Evolutionary conservation across 768 basidiomycete genomes (phyloP).

Genomic region (Exsudoporus frostii): DNA sequence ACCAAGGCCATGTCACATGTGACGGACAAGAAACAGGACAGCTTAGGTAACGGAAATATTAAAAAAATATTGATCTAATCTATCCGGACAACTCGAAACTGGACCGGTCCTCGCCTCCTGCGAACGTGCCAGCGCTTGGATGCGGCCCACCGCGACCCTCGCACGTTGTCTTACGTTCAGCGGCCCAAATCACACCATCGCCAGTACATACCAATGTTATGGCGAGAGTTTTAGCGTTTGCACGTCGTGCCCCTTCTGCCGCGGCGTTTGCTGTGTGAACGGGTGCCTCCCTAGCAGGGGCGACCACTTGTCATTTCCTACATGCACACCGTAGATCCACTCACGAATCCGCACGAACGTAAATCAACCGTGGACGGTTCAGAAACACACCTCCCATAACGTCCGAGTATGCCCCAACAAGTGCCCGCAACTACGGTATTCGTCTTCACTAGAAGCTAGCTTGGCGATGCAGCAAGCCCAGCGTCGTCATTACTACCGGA

Average conservation of each 20-base stretch:
- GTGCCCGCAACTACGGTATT: slow-evolving; percentile 12
- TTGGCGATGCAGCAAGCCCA: neutral
- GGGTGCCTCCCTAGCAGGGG: slow-evolving; percentile 9
- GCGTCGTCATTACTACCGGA: slow-evolving; percentile 10
- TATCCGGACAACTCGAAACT: neutral
- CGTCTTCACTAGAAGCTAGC: slow-evolving; percentile 8
- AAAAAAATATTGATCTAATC: slow-evolving; percentile 13
- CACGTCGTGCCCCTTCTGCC: neutral
- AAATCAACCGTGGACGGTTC: slow-evolving; percentile 5
- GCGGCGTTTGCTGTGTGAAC: slow-evolving; percentile 12
- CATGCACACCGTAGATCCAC: slow-evolving; percentile 16
- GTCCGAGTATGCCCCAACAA: neutral
- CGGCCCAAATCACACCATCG: too few species aligned
- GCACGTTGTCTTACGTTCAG: too few species aligned
- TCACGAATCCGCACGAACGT: slow-evolving; percentile 12
- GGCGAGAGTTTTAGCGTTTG: neutral
- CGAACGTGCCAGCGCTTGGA: slow-evolving; percentile 21
- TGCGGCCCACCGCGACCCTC: too few species aligned
- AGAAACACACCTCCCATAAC: neutral
- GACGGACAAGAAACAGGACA: slow-evolving; percentile 9
- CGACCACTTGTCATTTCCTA: neutral
- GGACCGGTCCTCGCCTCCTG: neutral
- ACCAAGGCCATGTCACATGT: slow-evolving; percentile 23
- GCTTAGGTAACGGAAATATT: neutral
- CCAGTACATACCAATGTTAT: too few species aligned